Percentiles rank a stretch among this genome's conserved stretches.
Conservation (phyloP, 202 grass and related monocot genomes). For the Setaria viridis region DNA sequence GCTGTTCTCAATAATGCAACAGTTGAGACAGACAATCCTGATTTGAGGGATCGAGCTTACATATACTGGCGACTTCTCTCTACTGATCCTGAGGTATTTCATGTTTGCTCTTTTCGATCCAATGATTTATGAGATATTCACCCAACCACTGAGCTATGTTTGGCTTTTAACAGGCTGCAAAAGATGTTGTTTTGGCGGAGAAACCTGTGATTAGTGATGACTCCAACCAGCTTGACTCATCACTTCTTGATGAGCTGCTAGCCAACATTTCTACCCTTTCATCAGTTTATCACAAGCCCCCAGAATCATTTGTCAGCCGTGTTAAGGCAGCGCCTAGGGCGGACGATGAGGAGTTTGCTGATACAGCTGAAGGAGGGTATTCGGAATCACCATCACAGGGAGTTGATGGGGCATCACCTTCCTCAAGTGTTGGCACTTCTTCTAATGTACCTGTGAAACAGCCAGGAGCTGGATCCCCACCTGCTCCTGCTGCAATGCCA, state of each 20-base stretch:
- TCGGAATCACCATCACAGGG: slow-evolving; percentile 92
- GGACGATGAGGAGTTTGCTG: slow-evolving; percentile 91
- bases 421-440: slow-evolving; percentile 63
- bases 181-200: slow-evolving; percentile 98
- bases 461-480: slow-evolving; percentile 42
- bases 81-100: slow-evolving; percentile 94
- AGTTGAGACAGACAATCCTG: slow-evolving; percentile 97
- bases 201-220: slow-evolving; percentile 99
- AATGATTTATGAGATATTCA: slow-evolving; percentile 33
- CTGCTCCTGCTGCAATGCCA: slow-evolving; percentile 75
- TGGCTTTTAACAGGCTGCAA: slow-evolving; percentile 76
- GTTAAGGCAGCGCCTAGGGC: slow-evolving; percentile 74
- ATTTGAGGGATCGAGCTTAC: slow-evolving; percentile 96
- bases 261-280: slow-evolving; percentile 98
- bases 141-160: slow-evolving; percentile 9
- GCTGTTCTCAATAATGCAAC: slow-evolving; percentile 99
- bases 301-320: slow-evolving; percentile 90
- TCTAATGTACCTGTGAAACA: slow-evolving; percentile 60
- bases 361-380: slow-evolving; percentile 75
- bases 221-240: slow-evolving; percentile 88
- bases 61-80: slow-evolving; percentile 99
- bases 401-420: slow-evolving; percentile 72
- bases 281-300: slow-evolving; percentile 98
- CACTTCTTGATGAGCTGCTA: slow-evolving; percentile 95
- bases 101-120: slow-evolving; percentile 31